Evolutionary conservation across 306 rosid genomes (phyloP).

Genomic region (Cucurbita pepo): DNA sequence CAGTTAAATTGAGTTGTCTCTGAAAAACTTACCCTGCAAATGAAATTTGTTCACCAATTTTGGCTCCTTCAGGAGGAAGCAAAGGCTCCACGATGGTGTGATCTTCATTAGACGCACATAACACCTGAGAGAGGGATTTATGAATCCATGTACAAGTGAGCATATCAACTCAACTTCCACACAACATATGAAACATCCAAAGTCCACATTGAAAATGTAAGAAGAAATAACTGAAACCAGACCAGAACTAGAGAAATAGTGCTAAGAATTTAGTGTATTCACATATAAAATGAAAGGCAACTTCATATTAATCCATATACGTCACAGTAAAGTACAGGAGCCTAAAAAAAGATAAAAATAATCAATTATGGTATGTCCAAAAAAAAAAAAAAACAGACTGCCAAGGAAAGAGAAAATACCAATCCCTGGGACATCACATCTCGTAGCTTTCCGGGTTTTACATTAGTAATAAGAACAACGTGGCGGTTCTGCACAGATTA

Average conservation of each 20-base stretch:
- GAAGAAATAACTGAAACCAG: not conserved
- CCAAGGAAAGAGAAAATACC: conserved; percentile 28
- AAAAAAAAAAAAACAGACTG: not conserved
- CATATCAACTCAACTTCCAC: not conserved
- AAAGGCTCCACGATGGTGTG: conserved; percentile 72
- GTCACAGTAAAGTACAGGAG: not conserved
- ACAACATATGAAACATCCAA: not conserved
- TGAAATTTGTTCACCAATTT: conserved; percentile 58
- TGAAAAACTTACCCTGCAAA: conserved; percentile 51
- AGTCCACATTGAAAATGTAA: not conserved
- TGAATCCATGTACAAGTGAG: conserved; percentile 9
- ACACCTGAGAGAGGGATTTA: conserved; percentile 39
- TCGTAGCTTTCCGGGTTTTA: conserved; percentile 91
- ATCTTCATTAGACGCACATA: conserved; percentile 83
- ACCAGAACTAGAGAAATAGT: not conserved
- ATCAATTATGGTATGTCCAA: not conserved
- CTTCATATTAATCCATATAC: not conserved
- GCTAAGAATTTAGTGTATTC: not conserved
- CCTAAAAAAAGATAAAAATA: not conserved
- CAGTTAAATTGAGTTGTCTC: conserved; percentile 1
- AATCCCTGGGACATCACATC: conserved; percentile 92
- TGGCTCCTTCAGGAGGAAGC: conserved; percentile 84
- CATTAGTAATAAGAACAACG: conserved; percentile 78
- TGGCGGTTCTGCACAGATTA: conserved; percentile 47
- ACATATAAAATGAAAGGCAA: not conserved